A percentile compares a stretch with the other conserved stretches of the same genome.
These are phyloP conservation scores for Gonapodya sp. DNA, from an alignment of 192 early-diverging fungal species.

Conservation along the genomic window DNA sequence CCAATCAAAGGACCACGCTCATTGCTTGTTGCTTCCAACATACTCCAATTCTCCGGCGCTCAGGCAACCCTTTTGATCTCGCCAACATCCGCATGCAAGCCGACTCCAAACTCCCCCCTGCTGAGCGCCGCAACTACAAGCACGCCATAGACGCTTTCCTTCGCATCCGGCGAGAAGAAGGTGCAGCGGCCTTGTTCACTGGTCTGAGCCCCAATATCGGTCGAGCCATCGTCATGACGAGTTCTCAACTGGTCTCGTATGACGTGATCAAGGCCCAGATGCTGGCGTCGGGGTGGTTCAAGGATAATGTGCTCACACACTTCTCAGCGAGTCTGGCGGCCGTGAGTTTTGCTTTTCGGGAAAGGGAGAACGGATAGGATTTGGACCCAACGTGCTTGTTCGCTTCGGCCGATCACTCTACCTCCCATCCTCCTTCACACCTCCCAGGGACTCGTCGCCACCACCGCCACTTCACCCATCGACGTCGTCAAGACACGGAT, in stretches of 20 bases:
- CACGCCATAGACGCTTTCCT: constrained; percentile 40
- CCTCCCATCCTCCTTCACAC: not conserved
- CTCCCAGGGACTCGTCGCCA: not conserved
- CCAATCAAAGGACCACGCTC: constrained; percentile 26
- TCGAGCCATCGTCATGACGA: not conserved
- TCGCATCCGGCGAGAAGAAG: not conserved
- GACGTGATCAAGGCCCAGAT: constrained; percentile 10
- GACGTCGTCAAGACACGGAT: constrained; percentile 7
- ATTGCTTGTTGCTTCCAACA: constrained; percentile 33
- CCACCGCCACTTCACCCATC: not conserved
- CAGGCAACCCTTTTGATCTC: constrained; percentile 62
- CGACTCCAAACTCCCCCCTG: constrained; percentile 56
- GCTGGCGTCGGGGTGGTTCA: constrained; percentile 6
- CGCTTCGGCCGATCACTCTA: too few species aligned
- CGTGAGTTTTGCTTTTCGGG: not conserved
- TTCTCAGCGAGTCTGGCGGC: not conserved
- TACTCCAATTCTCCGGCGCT: constrained; percentile 31
- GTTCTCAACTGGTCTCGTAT: constrained; percentile 3
- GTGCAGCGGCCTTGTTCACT: not conserved
- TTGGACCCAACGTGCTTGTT: too few species aligned
- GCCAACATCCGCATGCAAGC: constrained; percentile 75
- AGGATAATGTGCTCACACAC: constrained; percentile 5
- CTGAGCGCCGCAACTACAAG: constrained; percentile 59
- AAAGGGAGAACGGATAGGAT: too few species aligned
- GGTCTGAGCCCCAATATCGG: constrained; percentile 1